Conservation (phyloP, 139 green algal species). For the Chlorella ohadii region DNA sequence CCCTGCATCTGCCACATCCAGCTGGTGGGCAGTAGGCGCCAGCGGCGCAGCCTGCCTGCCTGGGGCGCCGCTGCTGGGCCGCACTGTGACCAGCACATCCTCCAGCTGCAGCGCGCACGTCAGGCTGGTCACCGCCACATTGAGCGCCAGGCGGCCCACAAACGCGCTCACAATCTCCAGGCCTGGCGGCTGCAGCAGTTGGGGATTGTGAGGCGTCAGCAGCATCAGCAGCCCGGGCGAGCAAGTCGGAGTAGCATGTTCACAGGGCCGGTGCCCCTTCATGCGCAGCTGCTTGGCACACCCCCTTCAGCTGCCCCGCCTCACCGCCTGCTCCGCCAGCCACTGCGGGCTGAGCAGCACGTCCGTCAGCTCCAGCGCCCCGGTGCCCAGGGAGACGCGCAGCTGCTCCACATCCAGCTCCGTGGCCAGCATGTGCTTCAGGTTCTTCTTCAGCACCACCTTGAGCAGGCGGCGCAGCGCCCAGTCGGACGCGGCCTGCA, state of each 20-base stretch:
- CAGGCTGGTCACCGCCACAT: constrained; percentile 54
- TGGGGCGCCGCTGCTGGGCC: constrained; percentile 1
- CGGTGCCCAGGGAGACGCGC: constrained; percentile 67
- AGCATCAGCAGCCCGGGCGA: no score
- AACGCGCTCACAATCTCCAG: constrained; percentile 69
- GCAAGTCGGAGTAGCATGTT: no score
- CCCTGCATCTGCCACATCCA: not conserved
- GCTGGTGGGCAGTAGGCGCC: not conserved
- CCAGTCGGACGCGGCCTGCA: constrained; percentile 42
- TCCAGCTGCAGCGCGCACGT: constrained; percentile 51
- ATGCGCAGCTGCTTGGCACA: not conserved
- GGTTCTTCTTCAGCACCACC: constrained; percentile 72
- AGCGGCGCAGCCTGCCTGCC: not conserved
- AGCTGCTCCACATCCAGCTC: constrained; percentile 82
- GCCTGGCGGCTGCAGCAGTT: not conserved
- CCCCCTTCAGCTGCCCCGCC: not conserved
- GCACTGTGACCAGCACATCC: constrained; percentile 66
- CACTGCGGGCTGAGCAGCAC: constrained; percentile 73
- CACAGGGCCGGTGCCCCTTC: not conserved
- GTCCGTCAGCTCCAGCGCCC: constrained; percentile 70
- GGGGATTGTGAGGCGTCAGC: no score
- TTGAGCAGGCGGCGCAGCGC: constrained; percentile 76
- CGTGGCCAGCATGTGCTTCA: constrained; percentile 47
- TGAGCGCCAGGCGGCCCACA: constrained; percentile 56
- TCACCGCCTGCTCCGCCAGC: constrained; percentile 63